A percentile compares a stretch with the other conserved stretches of the same genome.
These are phyloP conservation scores for Wakefieldia striispora DNA, from an alignment of 768 basidiomycete genomes.

Conservation along the genomic window DNA sequence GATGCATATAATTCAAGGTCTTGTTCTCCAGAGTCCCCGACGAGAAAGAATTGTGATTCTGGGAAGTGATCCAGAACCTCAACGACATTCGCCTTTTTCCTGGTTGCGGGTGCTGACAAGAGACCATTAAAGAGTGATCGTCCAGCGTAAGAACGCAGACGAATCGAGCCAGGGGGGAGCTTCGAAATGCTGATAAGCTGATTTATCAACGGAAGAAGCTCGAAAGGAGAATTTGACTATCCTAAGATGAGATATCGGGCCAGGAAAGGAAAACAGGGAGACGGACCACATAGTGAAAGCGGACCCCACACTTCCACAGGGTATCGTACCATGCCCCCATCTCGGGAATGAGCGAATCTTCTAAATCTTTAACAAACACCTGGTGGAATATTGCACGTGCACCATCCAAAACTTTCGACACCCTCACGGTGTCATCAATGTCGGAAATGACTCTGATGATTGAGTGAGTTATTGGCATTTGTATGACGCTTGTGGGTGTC, in stretches of 20 bases:
- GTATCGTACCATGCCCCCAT: conserved; percentile 77
- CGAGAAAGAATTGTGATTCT: conserved; percentile 71
- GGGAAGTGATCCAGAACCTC: conserved; percentile 77
- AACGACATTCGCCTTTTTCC: conserved; percentile 80
- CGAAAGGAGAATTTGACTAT: conserved; percentile 87
- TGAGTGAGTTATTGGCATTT: conserved; percentile 55
- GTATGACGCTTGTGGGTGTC: conserved; percentile 24
- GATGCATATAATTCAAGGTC: conserved; percentile 88
- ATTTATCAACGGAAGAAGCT: conserved; percentile 73
- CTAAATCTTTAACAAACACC: conserved; percentile 84
- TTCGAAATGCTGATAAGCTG: conserved; percentile 71
- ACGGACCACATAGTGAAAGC: conserved; percentile 87
- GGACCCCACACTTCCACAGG: conserved; percentile 69
- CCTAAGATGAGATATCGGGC: conserved; percentile 2
- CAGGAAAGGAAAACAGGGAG: conserved; percentile 10
- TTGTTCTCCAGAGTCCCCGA: conserved; percentile 94
- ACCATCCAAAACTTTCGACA: conserved; percentile 72
- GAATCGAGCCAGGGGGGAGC: conserved; percentile 74
- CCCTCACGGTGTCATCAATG: conserved; percentile 83
- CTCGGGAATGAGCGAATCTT: conserved; percentile 75
- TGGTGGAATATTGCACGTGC: conserved; percentile 83
- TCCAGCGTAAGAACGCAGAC: conserved; percentile 82
- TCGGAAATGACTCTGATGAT: conserved; percentile 84
- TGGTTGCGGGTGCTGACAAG: conserved; percentile 74
- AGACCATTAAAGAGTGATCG: conserved; percentile 82